These are phyloP conservation scores for Xylaria sp. DNA, from an alignment of 2,329 filamentous ascomycete species.

Conservation along the genomic window DNA sequence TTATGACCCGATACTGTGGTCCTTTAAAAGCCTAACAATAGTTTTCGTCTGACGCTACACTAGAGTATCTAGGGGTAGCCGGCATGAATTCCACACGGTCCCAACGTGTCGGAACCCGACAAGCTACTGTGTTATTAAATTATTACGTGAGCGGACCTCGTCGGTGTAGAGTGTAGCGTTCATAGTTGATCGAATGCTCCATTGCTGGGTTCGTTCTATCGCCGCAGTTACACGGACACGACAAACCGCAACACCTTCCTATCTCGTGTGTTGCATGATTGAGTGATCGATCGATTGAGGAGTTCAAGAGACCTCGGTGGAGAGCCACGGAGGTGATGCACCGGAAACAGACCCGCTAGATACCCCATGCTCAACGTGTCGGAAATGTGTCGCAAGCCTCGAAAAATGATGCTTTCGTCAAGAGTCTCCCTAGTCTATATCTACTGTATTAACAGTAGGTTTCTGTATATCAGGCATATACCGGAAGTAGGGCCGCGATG, in stretches of 20 bases:
- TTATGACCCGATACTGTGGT: constrained; percentile 32
- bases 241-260: constrained; percentile 27
- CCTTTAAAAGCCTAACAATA: constrained; percentile 20
- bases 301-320: constrained; percentile 2
- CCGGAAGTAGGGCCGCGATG: constrained; percentile 31
- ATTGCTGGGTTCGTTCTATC: not conserved
- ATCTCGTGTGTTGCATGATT: constrained; percentile 27
- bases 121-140: constrained; percentile 18
- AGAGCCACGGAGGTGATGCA: not conserved
- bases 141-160: not conserved
- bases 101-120: constrained; percentile 22
- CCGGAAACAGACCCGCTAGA: constrained; percentile 12
- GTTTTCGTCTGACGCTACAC: not conserved
- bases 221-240: not conserved
- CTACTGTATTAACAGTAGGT: constrained; percentile 1
- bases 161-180: not conserved
- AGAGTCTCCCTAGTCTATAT: constrained; percentile 15
- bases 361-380: not conserved
- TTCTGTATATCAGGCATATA: constrained; percentile 3
- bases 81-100: constrained; percentile 9
- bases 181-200: constrained; percentile 4
- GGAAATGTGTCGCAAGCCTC: constrained; percentile 1
- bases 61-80: not conserved
- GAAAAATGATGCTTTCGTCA: constrained; percentile 6
- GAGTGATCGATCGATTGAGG: constrained; percentile 9